Percentiles rank a stretch among this genome's conserved stretches.
phyloP scores from a whole-genome alignment of 2,329 filamentous ascomycete genomes.

The Fusarium neocosmosporiellum region DNA sequence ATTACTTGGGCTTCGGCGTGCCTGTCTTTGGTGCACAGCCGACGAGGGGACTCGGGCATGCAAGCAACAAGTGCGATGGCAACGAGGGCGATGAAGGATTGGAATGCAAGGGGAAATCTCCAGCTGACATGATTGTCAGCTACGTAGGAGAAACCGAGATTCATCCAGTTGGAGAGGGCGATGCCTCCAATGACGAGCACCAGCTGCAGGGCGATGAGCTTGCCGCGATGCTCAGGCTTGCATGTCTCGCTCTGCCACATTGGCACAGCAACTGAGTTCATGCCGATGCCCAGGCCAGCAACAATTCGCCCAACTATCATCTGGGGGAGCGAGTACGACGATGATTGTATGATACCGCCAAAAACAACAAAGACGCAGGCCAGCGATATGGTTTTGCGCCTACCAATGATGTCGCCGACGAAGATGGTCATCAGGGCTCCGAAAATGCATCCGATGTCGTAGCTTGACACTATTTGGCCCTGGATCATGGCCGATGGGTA shows the following conservation, averaged over 20 bases:
- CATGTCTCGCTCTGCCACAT: slow-evolving; percentile 4
- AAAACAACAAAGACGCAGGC: neutral
- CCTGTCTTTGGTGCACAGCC: neutral
- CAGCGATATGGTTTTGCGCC: neutral
- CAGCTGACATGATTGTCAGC: neutral
- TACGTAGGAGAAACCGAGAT: neutral
- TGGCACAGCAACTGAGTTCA: neutral
- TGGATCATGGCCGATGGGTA: neutral
- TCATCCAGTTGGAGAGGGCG: neutral
- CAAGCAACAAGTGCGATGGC: neutral
- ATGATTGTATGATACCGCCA: neutral
- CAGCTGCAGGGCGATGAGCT: neutral
- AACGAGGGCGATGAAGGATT: slow-evolving; percentile 1
- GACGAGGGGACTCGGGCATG: slow-evolving; percentile 4
- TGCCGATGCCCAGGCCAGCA: neutral
- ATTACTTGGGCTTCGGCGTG: neutral
- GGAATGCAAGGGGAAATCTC: slow-evolving; percentile 2
- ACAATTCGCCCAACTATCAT: neutral
- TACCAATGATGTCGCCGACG: neutral
- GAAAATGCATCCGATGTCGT: neutral
- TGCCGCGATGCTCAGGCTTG: neutral
- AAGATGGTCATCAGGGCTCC: neutral
- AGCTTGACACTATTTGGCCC: neutral
- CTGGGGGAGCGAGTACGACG: neutral
- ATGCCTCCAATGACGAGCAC: neutral